Evolutionary conservation across 2,329 filamentous ascomycete genomes (phyloP), one percentile per base, ranked within the genome.

Genomic region (Chaetomium olivaceum): DNA sequence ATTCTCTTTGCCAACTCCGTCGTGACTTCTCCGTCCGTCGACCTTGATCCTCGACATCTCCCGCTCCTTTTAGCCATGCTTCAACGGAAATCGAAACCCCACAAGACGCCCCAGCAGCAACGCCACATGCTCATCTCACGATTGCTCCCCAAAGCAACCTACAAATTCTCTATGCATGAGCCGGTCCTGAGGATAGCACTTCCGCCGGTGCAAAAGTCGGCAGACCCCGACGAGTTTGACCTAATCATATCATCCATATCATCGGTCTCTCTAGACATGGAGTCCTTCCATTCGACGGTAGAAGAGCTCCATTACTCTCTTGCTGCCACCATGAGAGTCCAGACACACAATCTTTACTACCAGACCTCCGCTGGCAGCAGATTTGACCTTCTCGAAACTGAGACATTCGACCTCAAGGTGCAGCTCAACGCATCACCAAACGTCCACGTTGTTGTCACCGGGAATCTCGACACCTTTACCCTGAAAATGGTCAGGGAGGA

Each of bases 91-190:
- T 79, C 79, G 8, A 81, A 76, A 59, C 74, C 76, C 23, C 72
- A 74, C 73, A 79, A 74, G 71, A 74, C 76, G 21, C 77, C 79
- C n/a, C 67, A 67, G 12, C 76, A 82, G 65, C 82, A 81, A 70
- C 83, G 81, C 50, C 85, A 93, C 71, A 84, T 87, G 62, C 80
- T 99, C 39, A 90, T 99, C 33, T 97, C 94, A 16, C 88, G 92
- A n/a, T 84, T 98, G 3, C 82, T 99, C 9, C 95, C 95, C 1
- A 98, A 98, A 79, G 91, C 94, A 0, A 96, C 86, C 73, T 90
- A 98, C 77, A 99, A 98, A 74, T 88, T 98, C 50, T 97, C 95
- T 0, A 91, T 99, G 78, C 95, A 99, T 74, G 95, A 99, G 75
- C 95, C 95, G 1, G 96, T 99, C 19, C 77, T 98, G 68, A 89